Conservation (phyloP, 1,284 basidiomycete species). For the Tilletia horrida region DNA sequence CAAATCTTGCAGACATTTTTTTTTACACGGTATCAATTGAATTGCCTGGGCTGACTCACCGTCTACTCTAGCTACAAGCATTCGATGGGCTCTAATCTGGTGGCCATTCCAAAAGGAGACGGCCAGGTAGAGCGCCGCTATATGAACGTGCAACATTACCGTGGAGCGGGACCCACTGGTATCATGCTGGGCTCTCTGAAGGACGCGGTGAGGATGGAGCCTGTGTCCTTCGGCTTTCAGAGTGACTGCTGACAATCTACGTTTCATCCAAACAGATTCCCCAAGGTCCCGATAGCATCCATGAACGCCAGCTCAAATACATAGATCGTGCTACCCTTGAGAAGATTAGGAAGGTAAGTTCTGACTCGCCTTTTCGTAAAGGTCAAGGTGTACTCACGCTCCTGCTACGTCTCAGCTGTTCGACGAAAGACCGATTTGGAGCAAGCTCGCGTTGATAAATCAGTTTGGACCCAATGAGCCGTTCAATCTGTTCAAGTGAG, state of each 20-base stretch:
- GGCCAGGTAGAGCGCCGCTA: not conserved
- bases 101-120: not conserved
- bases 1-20: constrained; percentile 17
- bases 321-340: constrained; percentile 65
- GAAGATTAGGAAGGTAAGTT: constrained; percentile 63
- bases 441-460: constrained; percentile 74
- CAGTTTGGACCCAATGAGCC: constrained; percentile 71
- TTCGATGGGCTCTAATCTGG: not conserved
- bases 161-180: not conserved
- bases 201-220: not conserved
- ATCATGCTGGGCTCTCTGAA: not conserved
- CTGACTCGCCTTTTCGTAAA: not conserved
- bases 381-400: constrained; percentile 1
- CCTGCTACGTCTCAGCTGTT: constrained; percentile 47
- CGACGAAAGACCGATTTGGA: constrained; percentile 78
- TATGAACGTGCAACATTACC: constrained; percentile 14
- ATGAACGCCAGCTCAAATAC: constrained; percentile 36
- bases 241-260: not conserved
- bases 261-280: not conserved
- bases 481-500: constrained; percentile 63
- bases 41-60: not conserved
- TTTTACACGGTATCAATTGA: not conserved
- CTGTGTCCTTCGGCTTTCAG: not conserved
- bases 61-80: constrained; percentile 16
- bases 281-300: constrained; percentile 16